These are phyloP conservation scores for Chamaecrista fasciculata DNA, from an alignment of 306 rosid genomes.

Conservation along the genomic window DNA sequence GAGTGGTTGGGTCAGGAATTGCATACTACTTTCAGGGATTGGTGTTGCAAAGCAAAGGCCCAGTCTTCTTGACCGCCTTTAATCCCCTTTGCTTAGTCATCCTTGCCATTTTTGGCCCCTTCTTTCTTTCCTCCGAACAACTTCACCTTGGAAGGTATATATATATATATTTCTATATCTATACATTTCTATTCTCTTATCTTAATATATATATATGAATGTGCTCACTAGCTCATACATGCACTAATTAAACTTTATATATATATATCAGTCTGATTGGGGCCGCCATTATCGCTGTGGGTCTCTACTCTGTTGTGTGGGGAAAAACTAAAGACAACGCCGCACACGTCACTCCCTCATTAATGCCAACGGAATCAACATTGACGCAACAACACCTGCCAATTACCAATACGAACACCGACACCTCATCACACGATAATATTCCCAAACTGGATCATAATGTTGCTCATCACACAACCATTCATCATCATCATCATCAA, in stretches of 20 bases:
- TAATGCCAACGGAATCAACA: constrained; percentile 21
- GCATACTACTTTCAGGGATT: constrained; percentile 65
- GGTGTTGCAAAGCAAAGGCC: constrained; percentile 69
- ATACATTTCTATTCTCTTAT: neutral
- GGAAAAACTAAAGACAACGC: constrained; percentile 68
- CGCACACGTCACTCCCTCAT: neutral
- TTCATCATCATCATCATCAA: too few species aligned
- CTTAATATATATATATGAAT: too few species aligned
- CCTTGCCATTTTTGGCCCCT: constrained; percentile 49
- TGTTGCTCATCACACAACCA: too few species aligned
- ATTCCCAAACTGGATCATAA: neutral
- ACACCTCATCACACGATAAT: too few species aligned
- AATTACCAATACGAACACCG: too few species aligned
- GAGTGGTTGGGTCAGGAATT: constrained; percentile 61
- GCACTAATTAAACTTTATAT: too few species aligned
- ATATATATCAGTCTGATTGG: constrained; percentile 50
- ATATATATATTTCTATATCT: neutral
- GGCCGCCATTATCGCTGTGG: constrained; percentile 58
- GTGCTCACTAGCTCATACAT: neutral
- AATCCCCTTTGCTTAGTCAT: constrained; percentile 74
- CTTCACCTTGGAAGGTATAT: constrained; percentile 68
- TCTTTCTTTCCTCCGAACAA: constrained; percentile 57
- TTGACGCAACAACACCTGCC: constrained; percentile 35
- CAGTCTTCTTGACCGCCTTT: constrained; percentile 71
- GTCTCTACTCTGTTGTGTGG: constrained; percentile 81